Conservation (phyloP, 768 basidiomycete genomes). For the Phanerochaete sordida region DNA sequence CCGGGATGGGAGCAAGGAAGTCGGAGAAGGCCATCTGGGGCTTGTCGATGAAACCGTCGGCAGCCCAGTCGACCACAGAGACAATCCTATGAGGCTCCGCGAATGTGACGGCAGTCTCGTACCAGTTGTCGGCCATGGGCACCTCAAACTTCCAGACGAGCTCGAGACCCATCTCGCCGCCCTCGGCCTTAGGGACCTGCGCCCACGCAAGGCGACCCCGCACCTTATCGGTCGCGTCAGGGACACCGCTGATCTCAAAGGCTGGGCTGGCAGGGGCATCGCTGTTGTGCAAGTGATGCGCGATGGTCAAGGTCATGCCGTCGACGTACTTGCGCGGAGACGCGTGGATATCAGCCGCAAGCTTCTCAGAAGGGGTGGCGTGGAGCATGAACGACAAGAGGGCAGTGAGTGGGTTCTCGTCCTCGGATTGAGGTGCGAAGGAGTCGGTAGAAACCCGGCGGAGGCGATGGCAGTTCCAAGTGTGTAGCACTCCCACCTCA, state of each 20-base stretch:
- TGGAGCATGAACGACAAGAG: slow-evolving; percentile 78
- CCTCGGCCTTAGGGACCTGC: slow-evolving; percentile 54
- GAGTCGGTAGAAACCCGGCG: not conserved
- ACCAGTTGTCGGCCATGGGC: slow-evolving; percentile 95
- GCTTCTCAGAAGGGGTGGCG: slow-evolving; percentile 52
- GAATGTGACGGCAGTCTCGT: slow-evolving; percentile 83
- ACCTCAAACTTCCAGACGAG: slow-evolving; percentile 94
- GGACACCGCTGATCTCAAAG: slow-evolving; percentile 51
- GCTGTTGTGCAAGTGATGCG: not conserved
- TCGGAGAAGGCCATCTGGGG: slow-evolving; percentile 31
- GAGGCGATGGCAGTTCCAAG: slow-evolving; percentile 49
- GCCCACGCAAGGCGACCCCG: slow-evolving; percentile 78
- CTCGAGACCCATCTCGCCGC: slow-evolving; percentile 51
- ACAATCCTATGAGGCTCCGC: slow-evolving; percentile 73
- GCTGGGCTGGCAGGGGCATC: not conserved
- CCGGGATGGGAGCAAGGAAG: slow-evolving; percentile 34
- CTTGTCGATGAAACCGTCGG: slow-evolving; percentile 56
- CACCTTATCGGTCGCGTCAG: slow-evolving; percentile 76
- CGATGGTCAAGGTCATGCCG: slow-evolving; percentile 37
- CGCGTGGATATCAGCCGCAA: slow-evolving; percentile 45
- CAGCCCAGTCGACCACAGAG: slow-evolving; percentile 93
- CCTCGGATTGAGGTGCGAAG: slow-evolving; percentile 21
- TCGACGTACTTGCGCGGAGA: slow-evolving; percentile 49
- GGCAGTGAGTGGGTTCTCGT: slow-evolving; percentile 46
- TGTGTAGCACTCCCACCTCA: slow-evolving; percentile 43